Conservation (phyloP, 495 filamentous ascomycete genomes). For the Aspergillus olivimuriae region DNA sequence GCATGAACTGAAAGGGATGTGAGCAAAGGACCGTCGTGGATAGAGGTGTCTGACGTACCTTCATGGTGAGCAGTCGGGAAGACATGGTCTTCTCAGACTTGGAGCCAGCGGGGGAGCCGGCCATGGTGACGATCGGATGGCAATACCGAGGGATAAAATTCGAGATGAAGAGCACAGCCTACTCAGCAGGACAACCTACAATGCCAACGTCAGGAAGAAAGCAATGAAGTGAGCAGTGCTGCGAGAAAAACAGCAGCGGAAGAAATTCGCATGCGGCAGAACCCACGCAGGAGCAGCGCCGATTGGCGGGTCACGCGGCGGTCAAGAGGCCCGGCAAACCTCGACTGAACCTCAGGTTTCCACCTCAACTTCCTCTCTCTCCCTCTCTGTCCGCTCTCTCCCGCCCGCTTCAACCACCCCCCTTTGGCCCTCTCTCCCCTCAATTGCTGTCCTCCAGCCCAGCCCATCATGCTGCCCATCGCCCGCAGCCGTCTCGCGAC, state of each 20-base stretch:
- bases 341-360: slow-evolving; percentile 18
- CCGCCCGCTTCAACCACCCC: slow-evolving; percentile 15
- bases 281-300: slow-evolving; percentile 12
- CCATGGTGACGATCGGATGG: slow-evolving; percentile 30
- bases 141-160: background rate
- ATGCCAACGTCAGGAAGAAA: background rate
- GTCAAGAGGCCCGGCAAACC: slow-evolving; percentile 18
- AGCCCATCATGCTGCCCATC: slow-evolving; percentile 55
- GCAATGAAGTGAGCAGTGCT: slow-evolving; percentile 1
- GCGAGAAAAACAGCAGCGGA: slow-evolving; percentile 10
- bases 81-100: slow-evolving; percentile 71
- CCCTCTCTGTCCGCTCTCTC: slow-evolving; percentile 18
- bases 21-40: too few relatives aligned
- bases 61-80: slow-evolving; percentile 87
- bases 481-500: slow-evolving; percentile 44
- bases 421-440: slow-evolving; percentile 4
- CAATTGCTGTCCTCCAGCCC: slow-evolving; percentile 20
- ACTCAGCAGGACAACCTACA: background rate
- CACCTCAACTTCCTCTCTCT: slow-evolving; percentile 16
- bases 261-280: slow-evolving; percentile 15
- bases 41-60: slow-evolving; percentile 51
- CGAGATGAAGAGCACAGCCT: background rate
- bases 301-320: slow-evolving; percentile 18
- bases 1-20: slow-evolving; percentile 68
- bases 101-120: slow-evolving; percentile 21